These are phyloP conservation scores for Fusarium udum DNA, from an alignment of 2,329 filamentous ascomycete species.

Conservation along the genomic window DNA sequence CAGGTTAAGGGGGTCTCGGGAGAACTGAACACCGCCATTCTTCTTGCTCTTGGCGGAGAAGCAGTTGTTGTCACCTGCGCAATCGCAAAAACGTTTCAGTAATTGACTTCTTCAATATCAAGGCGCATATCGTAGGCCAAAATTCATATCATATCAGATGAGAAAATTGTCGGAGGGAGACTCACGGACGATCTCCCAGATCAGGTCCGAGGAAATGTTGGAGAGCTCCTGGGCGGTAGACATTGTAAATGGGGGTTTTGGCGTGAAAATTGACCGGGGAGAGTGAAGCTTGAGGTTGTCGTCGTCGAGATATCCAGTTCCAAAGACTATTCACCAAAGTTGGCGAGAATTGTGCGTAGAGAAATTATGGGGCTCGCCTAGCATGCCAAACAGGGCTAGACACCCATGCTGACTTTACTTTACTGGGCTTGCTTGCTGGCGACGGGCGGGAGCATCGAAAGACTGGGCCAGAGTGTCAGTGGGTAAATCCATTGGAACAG, in stretches of 20 bases:
- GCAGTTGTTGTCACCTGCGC: conserved; percentile 83
- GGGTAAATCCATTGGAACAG: neutral
- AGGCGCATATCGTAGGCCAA: conserved; percentile 18
- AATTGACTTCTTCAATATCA: conserved; percentile 23
- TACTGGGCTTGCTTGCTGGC: neutral
- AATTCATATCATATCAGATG: neutral
- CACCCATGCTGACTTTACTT: neutral
- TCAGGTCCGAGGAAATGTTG: conserved; percentile 87
- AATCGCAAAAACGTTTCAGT: conserved; percentile 37
- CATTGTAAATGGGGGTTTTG: conserved; percentile 59
- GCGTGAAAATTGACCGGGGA: conserved; percentile 42
- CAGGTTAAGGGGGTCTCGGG: conserved; percentile 93
- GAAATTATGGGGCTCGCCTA: conserved; percentile 54
- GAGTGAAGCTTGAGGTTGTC: conserved; percentile 44
- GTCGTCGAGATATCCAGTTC: conserved; percentile 40
- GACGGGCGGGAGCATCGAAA: neutral
- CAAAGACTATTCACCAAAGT: conserved; percentile 24
- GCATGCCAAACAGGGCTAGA: conserved; percentile 45
- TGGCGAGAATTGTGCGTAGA: conserved; percentile 39
- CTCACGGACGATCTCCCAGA: conserved; percentile 97
- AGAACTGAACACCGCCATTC: conserved; percentile 86
- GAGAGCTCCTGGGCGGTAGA: conserved; percentile 63
- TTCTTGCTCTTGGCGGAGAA: conserved; percentile 90
- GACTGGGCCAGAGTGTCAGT: neutral
- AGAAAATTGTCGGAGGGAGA: conserved; percentile 55